Base-by-base conservation (phyloP, 306 rosid genomes). In the Ochetophila trinervis region DNA sequence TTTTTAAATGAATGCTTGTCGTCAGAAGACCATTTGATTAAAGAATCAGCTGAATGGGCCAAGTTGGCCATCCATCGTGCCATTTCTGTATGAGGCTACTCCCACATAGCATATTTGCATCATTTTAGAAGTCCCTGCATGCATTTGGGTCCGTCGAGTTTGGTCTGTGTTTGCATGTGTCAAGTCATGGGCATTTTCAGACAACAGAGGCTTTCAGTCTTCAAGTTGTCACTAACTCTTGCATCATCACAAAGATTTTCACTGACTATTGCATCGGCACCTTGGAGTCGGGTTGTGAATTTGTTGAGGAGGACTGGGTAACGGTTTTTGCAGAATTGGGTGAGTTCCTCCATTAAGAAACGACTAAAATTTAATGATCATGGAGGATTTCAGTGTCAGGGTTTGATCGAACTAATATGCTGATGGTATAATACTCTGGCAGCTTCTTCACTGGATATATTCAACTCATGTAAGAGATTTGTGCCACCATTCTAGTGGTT, bases 21-120 rank as follows among this genome's bases (percentile, higher is more conserved):
- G 68, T 87, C 97, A 4, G 95, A 91, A 53, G 97, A 91, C 74
- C 79, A 82, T 80, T 68, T 87, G 85, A 88, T 91, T 61, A 91
- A 86, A 73, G 90, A 87, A 80, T 90, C 95, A 67, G 97, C 97
- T 70, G 91, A 90, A 78, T 90, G 97, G 97, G 97, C 97, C 76
- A 86, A 75, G 87, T 82, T 82, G 89, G 97, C 97, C 66, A 91
- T 91, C 66, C 80, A 20, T 64, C 97, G 97, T 35, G 92, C 95
- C 53, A 88, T 91, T 76, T 84, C 97, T 78, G 88, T 88, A 71
- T 91, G 86, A 89, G 84, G 78, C 76, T 15, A 48, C 49, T 58
- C 67, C 76, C 62, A n/a, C 53, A 78, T 70, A 72, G 76, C 69
- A 74, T 67, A 62, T 79, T 72, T 65, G 66, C 53, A 70, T 75